These are phyloP conservation scores for Agaricales sp. DNA, from an alignment of 1,284 basidiomycete species.

Conservation along the genomic window DNA sequence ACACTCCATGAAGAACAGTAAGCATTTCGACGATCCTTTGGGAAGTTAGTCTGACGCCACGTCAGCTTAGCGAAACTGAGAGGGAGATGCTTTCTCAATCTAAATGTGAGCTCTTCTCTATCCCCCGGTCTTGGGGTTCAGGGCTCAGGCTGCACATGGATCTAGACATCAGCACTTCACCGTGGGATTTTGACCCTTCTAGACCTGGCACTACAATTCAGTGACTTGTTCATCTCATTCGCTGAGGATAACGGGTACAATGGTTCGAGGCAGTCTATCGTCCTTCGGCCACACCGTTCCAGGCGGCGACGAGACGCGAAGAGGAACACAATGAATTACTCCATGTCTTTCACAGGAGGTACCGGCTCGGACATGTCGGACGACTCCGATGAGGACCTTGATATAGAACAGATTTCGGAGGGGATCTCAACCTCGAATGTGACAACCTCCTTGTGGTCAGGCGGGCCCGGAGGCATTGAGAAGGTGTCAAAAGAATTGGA, in stretches of 20 bases:
- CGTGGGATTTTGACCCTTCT: conserved; percentile 59
- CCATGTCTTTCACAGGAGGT: conserved; percentile 23
- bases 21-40: conserved; percentile 22
- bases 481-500: conserved; percentile 61
- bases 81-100: not conserved
- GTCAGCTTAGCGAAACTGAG: conserved; percentile 7
- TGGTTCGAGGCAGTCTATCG: conserved; percentile 13
- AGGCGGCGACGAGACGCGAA: conserved; percentile 41
- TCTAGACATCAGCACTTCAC: conserved; percentile 31
- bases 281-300: conserved; percentile 47
- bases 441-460: conserved; percentile 30
- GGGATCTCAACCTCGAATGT: conserved; percentile 20
- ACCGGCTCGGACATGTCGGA: conserved; percentile 37
- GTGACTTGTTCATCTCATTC: conserved; percentile 49
- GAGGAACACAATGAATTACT: conserved; percentile 54
- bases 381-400: conserved; percentile 27
- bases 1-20: conserved; percentile 64
- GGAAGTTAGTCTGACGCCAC: conserved; percentile 2
- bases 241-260: conserved; percentile 35
- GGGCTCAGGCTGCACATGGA: conserved; percentile 35
- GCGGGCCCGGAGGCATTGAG: conserved; percentile 38
- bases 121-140: conserved; percentile 58
- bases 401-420: conserved; percentile 21
- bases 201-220: conserved; percentile 64
- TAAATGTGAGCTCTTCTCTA: conserved; percentile 54